Evolutionary conservation across 768 basidiomycete genomes (phyloP).

Genomic region (Mycena venus): DNA sequence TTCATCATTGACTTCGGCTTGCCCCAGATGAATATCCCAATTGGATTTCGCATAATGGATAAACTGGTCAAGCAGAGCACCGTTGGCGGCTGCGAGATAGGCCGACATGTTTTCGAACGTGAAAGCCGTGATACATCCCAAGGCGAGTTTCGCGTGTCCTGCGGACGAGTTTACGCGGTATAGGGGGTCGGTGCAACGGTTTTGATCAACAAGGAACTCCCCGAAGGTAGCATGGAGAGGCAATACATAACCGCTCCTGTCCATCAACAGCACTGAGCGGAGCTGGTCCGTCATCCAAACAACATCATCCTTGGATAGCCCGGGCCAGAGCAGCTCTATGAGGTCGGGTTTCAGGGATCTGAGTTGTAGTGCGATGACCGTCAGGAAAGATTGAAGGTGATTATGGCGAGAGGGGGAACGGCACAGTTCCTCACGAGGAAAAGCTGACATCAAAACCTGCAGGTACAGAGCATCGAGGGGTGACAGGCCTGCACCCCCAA

Average conservation of each 20-base stretch:
- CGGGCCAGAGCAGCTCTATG: background rate
- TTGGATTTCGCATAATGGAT: background rate
- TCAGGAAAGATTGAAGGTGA: slow-evolving; percentile 4
- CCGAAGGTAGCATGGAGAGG: slow-evolving; percentile 11
- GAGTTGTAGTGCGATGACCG: background rate
- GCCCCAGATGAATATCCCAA: background rate
- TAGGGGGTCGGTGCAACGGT: slow-evolving; percentile 1
- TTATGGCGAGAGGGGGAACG: background rate
- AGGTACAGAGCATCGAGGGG: slow-evolving; percentile 2
- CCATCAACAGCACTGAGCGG: slow-evolving; percentile 3
- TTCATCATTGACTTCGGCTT: background rate
- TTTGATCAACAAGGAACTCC: slow-evolving; percentile 7
- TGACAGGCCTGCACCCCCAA: slow-evolving; percentile 1
- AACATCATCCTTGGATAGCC: background rate
- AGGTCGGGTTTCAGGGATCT: background rate
- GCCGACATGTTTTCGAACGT: background rate
- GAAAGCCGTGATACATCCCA: background rate
- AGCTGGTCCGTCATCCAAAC: slow-evolving; percentile 12
- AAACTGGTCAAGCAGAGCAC: background rate
- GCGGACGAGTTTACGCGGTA: background rate
- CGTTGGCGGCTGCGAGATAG: background rate
- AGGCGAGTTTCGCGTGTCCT: background rate
- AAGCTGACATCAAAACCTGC: slow-evolving; percentile 1
- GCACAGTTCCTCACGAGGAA: background rate
- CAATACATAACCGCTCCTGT: background rate